phyloP scores from a whole-genome alignment of 345 rosid genomes.

The Corymbia maculata region DNA sequence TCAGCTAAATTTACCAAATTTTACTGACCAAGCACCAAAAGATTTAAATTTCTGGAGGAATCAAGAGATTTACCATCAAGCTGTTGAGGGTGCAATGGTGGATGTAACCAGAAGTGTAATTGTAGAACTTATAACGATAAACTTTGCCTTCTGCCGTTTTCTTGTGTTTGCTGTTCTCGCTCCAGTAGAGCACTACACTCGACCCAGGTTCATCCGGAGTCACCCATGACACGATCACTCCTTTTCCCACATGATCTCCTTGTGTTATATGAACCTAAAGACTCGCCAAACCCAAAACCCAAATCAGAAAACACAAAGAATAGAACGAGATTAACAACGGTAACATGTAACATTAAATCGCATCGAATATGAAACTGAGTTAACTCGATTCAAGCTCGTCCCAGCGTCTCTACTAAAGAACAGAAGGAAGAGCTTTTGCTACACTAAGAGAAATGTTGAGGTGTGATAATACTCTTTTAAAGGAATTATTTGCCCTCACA shows the following conservation, averaged over 20 bases:
- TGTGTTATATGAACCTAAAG: not conserved
- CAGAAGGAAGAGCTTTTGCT: not conserved
- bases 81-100: not conserved
- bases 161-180: not conserved
- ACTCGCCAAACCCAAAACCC: not conserved
- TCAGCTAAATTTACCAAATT: too few relatives aligned
- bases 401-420: not conserved
- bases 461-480: accelerated
- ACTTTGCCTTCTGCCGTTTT: not conserved
- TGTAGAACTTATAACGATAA: not conserved
- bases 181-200: not conserved
- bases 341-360: not conserved
- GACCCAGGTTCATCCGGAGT: not conserved
- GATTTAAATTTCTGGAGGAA: not conserved
- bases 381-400: not conserved
- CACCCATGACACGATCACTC: not conserved
- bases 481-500: too few relatives aligned
- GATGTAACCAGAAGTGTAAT: not conserved
- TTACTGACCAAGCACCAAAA: not conserved
- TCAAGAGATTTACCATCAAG: not conserved
- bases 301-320: not conserved
- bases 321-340: not conserved
- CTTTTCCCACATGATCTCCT: not conserved
- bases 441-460: not conserved
- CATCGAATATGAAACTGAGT: not conserved